Evolutionary conservation across 2,329 filamentous ascomycete genomes (phyloP), one percentile per base, ranked within the genome.

Genomic region (Fusarium nodosum): DNA sequence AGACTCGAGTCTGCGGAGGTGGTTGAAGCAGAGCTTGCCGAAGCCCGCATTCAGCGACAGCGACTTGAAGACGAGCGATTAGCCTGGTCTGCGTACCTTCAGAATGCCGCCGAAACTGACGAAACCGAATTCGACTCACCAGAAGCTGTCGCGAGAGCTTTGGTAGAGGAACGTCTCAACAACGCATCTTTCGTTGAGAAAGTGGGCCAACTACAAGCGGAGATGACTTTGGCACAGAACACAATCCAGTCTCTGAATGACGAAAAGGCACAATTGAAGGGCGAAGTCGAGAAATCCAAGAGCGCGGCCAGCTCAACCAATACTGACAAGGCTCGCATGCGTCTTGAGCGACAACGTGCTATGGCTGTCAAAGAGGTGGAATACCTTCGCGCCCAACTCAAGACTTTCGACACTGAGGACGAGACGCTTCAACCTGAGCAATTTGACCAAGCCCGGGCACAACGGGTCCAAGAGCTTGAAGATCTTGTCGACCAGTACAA

Each of bases 361-460:
- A 86, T 99, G 10, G 93, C 94, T 0, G 86, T 93, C 26, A 97
- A 97, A 76, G 97, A 99, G 77, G 93, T 96, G 1, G 94, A 97
- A 72, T 97, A 97, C 77, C 86, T 99, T 9, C 92, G 96, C 24
- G 95, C 93, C 1, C 96, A 99, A 79, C 86, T 98, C 56, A 94
- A 94, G 80, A 91, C 92, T 0, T 91, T 97, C 64, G 93, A 98
- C 74, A 87, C 89, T 1, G 96, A 99, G 79, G 94, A 98, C 74
- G 88, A 89, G 55, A 94, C 94, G 0, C 92, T 97, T 81, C 90
- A 95, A 57, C 89, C 93, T 0, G 92, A 93, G 34, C 89, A 88
- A 44, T 91, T 92, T 56, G 93, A 99, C 74, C 87, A 91, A 70
- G 86, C 89, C 22, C 95, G 94, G 68, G 83, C 86, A 0, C 85